Base-by-base conservation (phyloP, 1,139 yeast genomes). In the Yamadazyma spencermartinsiae region DNA sequence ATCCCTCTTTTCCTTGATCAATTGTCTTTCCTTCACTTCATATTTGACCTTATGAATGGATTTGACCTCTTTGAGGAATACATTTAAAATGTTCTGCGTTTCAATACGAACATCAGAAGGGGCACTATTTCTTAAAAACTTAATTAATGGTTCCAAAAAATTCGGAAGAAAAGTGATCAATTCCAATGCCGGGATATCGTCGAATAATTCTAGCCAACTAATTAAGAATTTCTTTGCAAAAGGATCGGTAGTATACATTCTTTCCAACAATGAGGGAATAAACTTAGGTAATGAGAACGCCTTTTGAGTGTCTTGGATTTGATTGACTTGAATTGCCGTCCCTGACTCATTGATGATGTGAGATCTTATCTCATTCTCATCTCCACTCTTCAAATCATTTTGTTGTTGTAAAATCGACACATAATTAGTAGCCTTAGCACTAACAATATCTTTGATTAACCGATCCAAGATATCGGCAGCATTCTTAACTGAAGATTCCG, bases 381-480 rank as follows among this genome's bases (percentile, higher is more conserved):
- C n/a, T 2, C 62, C 62, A 33, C 64, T 62, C 7, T 64, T 61
- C 28, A 36, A 20, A 12, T 43, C 48, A 12, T 76, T 74, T 39
- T 74, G 74, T 40, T 72, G 77, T 40, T 79, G 82, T 26, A 89
- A 76, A 3, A 87, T 77, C n/a, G 96, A 87, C 2, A 89, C 83
- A 60, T 89, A 92, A 17, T 84, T 84, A 1, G 97, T 83, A 0
- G 98, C 95, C 56, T 90, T 88, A 47, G 95, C 98, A 37, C 96
- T 86, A 1, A 92, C 97, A 39, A 94, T 90, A 59, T 94, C 98
- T 59, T 94, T 92, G 48, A 92, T 80, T 48, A 94, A 72, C 31
- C 98, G 63, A 61, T 94, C 98, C 48, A 94, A 75, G 35, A 94
- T 75, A 60, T 92, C 97, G 3, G 98, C 98, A 4, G 97, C 99